Evolutionary conservation across 257 asterid species (phyloP), one percentile per base, ranked within the genome.

Genomic region (Solanum medicagineum): DNA sequence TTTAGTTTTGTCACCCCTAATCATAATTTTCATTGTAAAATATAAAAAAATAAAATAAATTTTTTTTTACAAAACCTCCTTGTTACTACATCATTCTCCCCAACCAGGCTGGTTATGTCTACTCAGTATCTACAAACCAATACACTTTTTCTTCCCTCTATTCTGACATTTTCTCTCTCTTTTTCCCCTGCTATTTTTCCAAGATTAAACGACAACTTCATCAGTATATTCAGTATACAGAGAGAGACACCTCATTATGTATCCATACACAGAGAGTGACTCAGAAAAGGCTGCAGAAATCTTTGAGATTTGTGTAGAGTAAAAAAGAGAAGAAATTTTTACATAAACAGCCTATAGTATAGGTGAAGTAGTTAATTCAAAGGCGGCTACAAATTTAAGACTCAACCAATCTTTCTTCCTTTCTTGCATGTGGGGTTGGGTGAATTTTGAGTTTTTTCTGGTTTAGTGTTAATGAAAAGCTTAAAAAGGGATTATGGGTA

Each of bases 331-430:
- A 32, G 7, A 26, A 5, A 10, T 53, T 20, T 17, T 55, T 80
- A 26, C 69, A 80, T 40, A 8, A 91, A 89, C 94, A 87, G 89
- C 74, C 53, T 70, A 22, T 36, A 36, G 10, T 62, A 22, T 51
- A 51, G 63, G 83, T 53, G 89, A 91, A 88, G 91, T 94, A 87
- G 92, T 94, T 87, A 93, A 88, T 49, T 87, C 94, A 84, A 91
- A 92, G 98, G 94, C 98, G 98, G 98, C 98, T 90, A 79, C 83
- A 79, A 90, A 82, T 92, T 84, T 85, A 90, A 54, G 84, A 77
- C 77, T 89, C 88, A 62, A 62, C 85, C 10, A 82, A 26, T 60
- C 15, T 42, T 15, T 15, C 81, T 69, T 69, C 79, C 1, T 32
- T 8, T 8, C 7, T 16, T n/a, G 59, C 81, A 74, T 74, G 81